A percentile compares a stretch with the other conserved stretches of the same genome.
phyloP scores from a whole-genome alignment of 805 yeast genomes.

The Starmerella scarabaei region DNA sequence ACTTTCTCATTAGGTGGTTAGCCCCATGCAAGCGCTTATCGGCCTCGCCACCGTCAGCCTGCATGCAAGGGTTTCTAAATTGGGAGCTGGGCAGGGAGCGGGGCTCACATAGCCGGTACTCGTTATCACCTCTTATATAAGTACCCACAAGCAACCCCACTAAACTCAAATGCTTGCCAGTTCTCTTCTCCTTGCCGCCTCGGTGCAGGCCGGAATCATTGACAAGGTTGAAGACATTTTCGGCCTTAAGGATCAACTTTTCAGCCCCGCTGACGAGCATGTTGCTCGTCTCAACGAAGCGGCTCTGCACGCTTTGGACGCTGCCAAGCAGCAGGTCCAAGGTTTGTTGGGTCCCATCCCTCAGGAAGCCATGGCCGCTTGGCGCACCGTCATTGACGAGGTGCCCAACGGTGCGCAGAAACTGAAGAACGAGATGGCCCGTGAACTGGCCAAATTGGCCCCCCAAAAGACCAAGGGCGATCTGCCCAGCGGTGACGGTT shows the following conservation, averaged over 20 bases:
- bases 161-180: too few species aligned
- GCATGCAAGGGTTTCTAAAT: too few species aligned
- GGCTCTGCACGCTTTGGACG: conserved; percentile 23
- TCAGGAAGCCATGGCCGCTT: conserved; percentile 22
- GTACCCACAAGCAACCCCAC: too few species aligned
- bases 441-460: conserved; percentile 9
- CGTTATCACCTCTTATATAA: too few species aligned
- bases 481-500: conserved; percentile 9
- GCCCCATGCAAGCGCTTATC: too few species aligned
- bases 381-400: conserved; percentile 24
- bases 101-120: too few species aligned
- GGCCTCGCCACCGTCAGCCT: too few species aligned
- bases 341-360: conserved; percentile 22
- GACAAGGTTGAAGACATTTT: conserved; percentile 15
- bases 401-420: conserved; percentile 22
- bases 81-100: too few species aligned
- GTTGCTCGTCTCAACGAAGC: conserved; percentile 3
- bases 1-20: too few species aligned
- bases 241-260: conserved; percentile 2
- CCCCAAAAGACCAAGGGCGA: conserved; percentile 5
- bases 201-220: conserved; percentile 15
- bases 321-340: conserved; percentile 12
- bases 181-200: conserved; percentile 14
- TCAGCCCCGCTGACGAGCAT: conserved; percentile 16
- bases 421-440: conserved; percentile 19